Conservation (phyloP, 2,329 filamentous ascomycete species). For the Teratosphaeriaceae sp. region DNA sequence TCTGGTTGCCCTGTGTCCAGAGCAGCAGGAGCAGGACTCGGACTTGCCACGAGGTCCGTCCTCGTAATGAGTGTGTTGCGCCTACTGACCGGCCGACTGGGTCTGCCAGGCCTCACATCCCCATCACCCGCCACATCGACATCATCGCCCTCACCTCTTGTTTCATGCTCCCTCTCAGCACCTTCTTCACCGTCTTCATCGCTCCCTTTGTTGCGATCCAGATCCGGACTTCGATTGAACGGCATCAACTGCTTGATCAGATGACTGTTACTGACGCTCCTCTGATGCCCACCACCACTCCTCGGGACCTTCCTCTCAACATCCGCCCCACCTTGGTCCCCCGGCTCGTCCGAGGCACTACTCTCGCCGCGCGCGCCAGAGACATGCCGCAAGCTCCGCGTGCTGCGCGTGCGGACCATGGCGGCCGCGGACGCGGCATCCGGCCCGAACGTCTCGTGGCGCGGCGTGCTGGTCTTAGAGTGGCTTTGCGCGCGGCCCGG, state of each 20-base stretch:
- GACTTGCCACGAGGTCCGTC: neutral
- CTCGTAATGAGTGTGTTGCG: slow-evolving; percentile 1
- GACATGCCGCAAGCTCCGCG: slow-evolving; percentile 28
- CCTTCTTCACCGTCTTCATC: slow-evolving; percentile 30
- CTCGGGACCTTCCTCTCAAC: neutral
- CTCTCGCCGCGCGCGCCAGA: slow-evolving; percentile 25
- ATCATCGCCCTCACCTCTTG: slow-evolving; percentile 6
- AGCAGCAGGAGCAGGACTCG: neutral
- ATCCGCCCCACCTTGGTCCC: slow-evolving; percentile 21
- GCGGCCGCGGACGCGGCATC: slow-evolving; percentile 22
- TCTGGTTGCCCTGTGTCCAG: too few relatives aligned
- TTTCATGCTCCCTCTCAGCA: slow-evolving; percentile 14
- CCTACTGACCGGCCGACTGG: slow-evolving; percentile 7
- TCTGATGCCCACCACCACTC: slow-evolving; percentile 17
- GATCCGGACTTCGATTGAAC: slow-evolving; percentile 31
- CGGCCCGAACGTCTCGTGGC: slow-evolving; percentile 37
- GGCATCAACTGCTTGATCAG: slow-evolving; percentile 33
- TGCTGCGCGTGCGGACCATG: slow-evolving; percentile 38
- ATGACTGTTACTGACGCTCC: slow-evolving; percentile 27
- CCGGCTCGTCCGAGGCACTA: slow-evolving; percentile 20
- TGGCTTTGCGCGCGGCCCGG: slow-evolving; percentile 26
- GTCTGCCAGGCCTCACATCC: slow-evolving; percentile 6
- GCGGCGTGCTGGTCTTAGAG: slow-evolving; percentile 44
- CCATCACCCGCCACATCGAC: slow-evolving; percentile 2
- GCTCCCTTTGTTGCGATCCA: slow-evolving; percentile 27